A percentile compares a stretch with the other conserved stretches of the same genome.
These are phyloP conservation scores for Diplodia sapinea DNA, from an alignment of 2,329 filamentous ascomycete genomes.

Conservation along the genomic window DNA sequence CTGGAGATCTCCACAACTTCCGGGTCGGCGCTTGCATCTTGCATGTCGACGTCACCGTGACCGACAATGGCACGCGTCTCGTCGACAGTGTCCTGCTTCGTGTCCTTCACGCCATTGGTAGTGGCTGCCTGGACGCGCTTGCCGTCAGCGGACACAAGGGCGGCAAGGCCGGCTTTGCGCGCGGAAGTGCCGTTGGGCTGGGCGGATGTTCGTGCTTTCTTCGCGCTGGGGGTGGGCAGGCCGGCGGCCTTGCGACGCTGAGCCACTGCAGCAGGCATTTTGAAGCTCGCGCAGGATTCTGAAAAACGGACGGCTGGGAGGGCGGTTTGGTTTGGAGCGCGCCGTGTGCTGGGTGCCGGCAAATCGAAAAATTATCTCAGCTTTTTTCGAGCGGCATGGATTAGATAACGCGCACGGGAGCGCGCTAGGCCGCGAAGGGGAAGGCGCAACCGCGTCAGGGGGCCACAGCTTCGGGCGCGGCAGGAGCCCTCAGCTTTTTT, in stretches of 20 bases:
- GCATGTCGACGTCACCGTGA: conserved; percentile 50
- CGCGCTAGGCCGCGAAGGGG: not conserved
- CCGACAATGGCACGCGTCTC: conserved; percentile 63
- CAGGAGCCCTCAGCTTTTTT: conserved; percentile 28
- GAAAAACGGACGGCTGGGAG: not conserved
- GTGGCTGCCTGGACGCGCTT: conserved; percentile 53
- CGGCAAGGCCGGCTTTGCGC: conserved; percentile 41
- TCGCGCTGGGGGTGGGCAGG: conserved; percentile 41
- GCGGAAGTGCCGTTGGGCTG: conserved; percentile 16
- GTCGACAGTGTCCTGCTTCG: conserved; percentile 60
- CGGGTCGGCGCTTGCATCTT: conserved; percentile 38
- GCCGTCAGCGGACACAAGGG: conserved; percentile 41
- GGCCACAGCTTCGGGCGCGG: conserved; percentile 28
- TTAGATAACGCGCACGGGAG: conserved; percentile 26
- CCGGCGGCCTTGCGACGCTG: conserved; percentile 33
- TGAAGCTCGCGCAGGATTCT: conserved; percentile 23
- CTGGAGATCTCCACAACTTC: conserved; percentile 58
- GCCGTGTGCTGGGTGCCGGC: conserved; percentile 19
- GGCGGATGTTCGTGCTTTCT: conserved; percentile 42
- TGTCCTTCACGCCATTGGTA: conserved; percentile 52
- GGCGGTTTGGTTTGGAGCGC: conserved; percentile 30
- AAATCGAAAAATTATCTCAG: conserved; percentile 30
- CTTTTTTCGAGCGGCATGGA: conserved; percentile 30
- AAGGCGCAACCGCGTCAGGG: conserved; percentile 22
- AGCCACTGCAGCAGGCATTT: conserved; percentile 45